These are phyloP conservation scores for Pelagomonas calceolata DNA, from an alignment of 108 stramenopile genomes.

Conservation along the genomic window DNA sequence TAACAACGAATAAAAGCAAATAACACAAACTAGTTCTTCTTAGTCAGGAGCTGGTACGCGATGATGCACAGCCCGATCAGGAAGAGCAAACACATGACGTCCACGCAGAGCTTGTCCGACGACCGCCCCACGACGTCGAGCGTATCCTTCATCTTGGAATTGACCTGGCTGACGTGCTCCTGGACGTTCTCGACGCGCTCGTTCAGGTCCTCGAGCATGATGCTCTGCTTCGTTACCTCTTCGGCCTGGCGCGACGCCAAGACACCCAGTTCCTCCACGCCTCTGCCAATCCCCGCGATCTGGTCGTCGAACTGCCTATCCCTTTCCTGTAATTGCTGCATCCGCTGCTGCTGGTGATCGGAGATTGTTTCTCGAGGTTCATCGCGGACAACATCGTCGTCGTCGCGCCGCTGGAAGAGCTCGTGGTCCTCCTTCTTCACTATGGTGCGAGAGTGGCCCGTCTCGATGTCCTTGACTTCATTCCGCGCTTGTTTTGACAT, in stretches of 20 bases:
- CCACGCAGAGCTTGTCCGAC: constrained; percentile 80
- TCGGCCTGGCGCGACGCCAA: constrained; percentile 62
- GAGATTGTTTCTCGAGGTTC: constrained; percentile 45
- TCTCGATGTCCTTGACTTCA: constrained; percentile 53
- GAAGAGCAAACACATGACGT: constrained; percentile 86
- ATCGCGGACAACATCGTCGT: too few relatives aligned
- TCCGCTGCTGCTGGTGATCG: constrained; percentile 53
- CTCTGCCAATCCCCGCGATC: constrained; percentile 74
- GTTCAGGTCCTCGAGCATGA: constrained; percentile 61
- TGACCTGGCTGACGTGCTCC: constrained; percentile 64
- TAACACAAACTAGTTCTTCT: too few relatives aligned
- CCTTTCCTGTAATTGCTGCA: constrained; percentile 60
- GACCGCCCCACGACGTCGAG: constrained; percentile 67
- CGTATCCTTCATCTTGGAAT: constrained; percentile 75
- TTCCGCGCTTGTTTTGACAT: too few relatives aligned
- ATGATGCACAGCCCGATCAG: constrained; percentile 60
- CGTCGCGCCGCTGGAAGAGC: constrained; percentile 18
- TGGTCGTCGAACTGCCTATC: constrained; percentile 72
- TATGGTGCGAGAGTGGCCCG: constrained; percentile 42
- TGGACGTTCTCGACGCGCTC: constrained; percentile 56
- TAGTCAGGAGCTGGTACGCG: constrained; percentile 35
- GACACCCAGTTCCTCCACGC: constrained; percentile 68
- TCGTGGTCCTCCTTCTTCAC: constrained; percentile 27
- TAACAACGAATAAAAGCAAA: too few relatives aligned
- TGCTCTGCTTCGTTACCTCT: constrained; percentile 63